These are phyloP conservation scores for Claviceps arundinis DNA, from an alignment of 2,329 filamentous ascomycete genomes.

Conservation along the genomic window DNA sequence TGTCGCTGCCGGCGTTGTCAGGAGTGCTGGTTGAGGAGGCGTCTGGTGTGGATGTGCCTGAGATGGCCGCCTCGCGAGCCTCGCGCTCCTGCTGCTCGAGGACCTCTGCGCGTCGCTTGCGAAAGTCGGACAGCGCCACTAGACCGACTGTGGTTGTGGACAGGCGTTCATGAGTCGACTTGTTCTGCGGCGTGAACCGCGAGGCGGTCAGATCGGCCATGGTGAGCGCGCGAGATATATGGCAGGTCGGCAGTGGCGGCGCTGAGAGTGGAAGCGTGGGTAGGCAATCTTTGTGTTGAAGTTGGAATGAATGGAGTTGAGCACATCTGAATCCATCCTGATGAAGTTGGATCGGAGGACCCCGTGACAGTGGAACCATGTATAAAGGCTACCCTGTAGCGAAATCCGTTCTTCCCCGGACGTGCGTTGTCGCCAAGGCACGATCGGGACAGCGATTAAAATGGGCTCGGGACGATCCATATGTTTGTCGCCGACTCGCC, in stretches of 20 bases:
- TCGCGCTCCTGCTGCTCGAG: constrained; percentile 81
- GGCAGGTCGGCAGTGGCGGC: not conserved
- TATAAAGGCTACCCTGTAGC: too few relatives aligned
- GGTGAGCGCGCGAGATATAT: not conserved
- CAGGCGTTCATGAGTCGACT: constrained; percentile 67
- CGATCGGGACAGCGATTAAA: too few relatives aligned
- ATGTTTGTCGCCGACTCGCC: too few relatives aligned
- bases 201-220: constrained; percentile 25
- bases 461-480: too few relatives aligned
- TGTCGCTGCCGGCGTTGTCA: constrained; percentile 26
- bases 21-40: constrained; percentile 35
- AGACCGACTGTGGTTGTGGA: constrained; percentile 83
- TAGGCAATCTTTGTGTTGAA: too few relatives aligned
- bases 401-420: too few relatives aligned
- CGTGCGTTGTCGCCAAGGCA: too few relatives aligned
- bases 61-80: constrained; percentile 47
- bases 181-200: constrained; percentile 63
- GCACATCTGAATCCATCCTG: too few relatives aligned
- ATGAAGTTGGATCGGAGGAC: too few relatives aligned
- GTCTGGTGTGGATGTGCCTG: constrained; percentile 33
- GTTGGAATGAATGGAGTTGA: too few relatives aligned
- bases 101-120: constrained; percentile 90
- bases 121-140: constrained; percentile 83
- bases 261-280: not conserved
- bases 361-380: too few relatives aligned